Evolutionary conservation across 768 basidiomycete genomes (phyloP).

Genomic region (Tephrocybe rancida): DNA sequence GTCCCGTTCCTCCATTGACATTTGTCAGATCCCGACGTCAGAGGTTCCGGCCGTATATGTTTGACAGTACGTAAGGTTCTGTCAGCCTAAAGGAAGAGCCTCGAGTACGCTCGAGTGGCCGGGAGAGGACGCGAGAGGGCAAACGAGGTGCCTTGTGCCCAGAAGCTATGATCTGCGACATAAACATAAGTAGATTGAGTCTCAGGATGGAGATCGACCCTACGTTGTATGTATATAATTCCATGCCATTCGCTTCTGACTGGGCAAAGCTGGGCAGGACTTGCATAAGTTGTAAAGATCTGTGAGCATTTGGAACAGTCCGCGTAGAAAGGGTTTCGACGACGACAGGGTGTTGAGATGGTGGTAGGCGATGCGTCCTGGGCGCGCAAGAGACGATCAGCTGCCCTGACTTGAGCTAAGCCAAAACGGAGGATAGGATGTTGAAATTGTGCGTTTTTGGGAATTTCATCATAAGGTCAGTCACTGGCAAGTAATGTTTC

Average conservation of each 20-base stretch:
- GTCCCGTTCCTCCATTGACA: not conserved
- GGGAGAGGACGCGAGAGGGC: too few species aligned
- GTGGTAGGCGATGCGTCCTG: not conserved
- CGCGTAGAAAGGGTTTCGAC: slow-evolving; percentile 5
- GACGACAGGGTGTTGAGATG: not conserved
- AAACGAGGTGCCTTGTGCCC: too few species aligned
- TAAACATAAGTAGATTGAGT: too few species aligned
- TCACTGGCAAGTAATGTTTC: not conserved
- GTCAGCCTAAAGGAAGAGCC: too few species aligned
- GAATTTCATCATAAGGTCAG: not conserved
- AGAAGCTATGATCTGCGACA: too few species aligned
- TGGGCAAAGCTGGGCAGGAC: too few species aligned
- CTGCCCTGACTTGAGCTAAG: slow-evolving; percentile 6
- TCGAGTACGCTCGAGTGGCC: too few species aligned
- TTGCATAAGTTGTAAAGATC: too few species aligned
- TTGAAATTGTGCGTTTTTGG: not conserved
- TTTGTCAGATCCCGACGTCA: slow-evolving; percentile 2
- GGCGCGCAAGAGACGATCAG: slow-evolving; percentile 3
- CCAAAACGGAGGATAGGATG: not conserved
- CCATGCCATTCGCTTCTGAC: too few species aligned
- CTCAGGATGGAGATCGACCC: not conserved
- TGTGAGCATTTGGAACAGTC: slow-evolving; percentile 8
- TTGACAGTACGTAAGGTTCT: too few species aligned
- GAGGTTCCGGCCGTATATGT: slow-evolving; percentile 8
- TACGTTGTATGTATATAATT: not conserved